A percentile compares a stretch with the other conserved stretches of the same genome.
Evolutionary conservation across 139 green algal species (phyloP).

Genomic region (Prasinococcaceae sp.): DNA sequence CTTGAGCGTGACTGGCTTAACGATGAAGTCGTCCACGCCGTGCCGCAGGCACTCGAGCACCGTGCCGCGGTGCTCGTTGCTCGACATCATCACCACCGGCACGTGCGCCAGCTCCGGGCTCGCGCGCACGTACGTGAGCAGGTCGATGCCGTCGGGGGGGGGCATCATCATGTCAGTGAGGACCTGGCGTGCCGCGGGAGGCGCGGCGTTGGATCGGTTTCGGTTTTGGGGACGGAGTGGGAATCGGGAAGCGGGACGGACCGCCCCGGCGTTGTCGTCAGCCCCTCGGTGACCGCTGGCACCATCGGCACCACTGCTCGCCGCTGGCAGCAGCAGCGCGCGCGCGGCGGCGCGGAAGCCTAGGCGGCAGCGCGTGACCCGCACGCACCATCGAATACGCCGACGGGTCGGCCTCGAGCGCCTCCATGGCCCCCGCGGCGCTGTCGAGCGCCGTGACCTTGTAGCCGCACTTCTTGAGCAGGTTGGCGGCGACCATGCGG

Average conservation of each 20-base stretch:
- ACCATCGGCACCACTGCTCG: too few species aligned
- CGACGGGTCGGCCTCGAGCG: not conserved
- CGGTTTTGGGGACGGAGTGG: too few species aligned
- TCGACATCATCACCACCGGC: slow-evolving; percentile 79
- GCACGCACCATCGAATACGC: slow-evolving; percentile 6
- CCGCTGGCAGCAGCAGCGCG: not conserved
- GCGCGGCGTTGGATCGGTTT: too few species aligned
- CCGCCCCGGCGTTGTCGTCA: too few species aligned
- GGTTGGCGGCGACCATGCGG: slow-evolving; percentile 45
- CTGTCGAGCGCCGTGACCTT: slow-evolving; percentile 2
- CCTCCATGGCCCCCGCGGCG: too few species aligned
- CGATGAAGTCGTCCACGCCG: slow-evolving; percentile 68
- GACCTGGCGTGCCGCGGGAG: too few species aligned
- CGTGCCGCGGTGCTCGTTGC: slow-evolving; percentile 47
- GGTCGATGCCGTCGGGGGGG: slow-evolving; percentile 56
- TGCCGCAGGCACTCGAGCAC: slow-evolving; percentile 54
- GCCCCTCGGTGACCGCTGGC: too few species aligned
- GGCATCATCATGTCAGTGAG: slow-evolving; percentile 85
- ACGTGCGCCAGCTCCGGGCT: slow-evolving; percentile 42
- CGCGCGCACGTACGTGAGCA: slow-evolving; percentile 53
- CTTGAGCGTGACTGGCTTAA: slow-evolving; percentile 72
- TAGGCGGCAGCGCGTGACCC: too few species aligned
- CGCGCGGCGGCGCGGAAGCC: too few species aligned
- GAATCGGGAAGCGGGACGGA: too few species aligned
- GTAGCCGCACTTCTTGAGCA: slow-evolving; percentile 65